These are phyloP conservation scores for Ophiocordyceps australis DNA, from an alignment of 2,329 filamentous ascomycete species.

Conservation along the genomic window DNA sequence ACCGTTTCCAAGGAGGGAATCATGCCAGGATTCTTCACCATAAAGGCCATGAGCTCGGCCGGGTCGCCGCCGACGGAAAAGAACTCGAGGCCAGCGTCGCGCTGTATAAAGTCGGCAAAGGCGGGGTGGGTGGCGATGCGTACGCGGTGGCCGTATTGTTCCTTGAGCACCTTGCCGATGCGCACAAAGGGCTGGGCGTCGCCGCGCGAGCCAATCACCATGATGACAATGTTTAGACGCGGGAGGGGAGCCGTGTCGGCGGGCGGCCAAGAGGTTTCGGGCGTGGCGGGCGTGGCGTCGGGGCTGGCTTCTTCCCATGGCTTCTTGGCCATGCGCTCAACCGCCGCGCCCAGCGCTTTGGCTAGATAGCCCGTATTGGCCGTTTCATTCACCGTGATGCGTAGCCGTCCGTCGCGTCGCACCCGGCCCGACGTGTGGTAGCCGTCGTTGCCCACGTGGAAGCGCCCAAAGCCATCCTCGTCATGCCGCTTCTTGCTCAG, in stretches of 20 bases:
- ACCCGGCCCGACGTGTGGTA: slow-evolving; percentile 47
- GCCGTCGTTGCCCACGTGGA: slow-evolving; percentile 29
- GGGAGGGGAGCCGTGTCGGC: slow-evolving; percentile 15
- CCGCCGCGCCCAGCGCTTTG: slow-evolving; percentile 50
- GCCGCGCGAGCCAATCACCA: slow-evolving; percentile 66
- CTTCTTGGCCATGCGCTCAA: slow-evolving; percentile 27
- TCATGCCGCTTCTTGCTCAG: too few relatives aligned
- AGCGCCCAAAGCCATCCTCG: not conserved
- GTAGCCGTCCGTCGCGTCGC: slow-evolving; percentile 50
- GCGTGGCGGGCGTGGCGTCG: too few relatives aligned
- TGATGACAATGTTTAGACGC: slow-evolving; percentile 59
- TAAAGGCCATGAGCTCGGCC: slow-evolving; percentile 69
- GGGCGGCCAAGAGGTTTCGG: slow-evolving; percentile 6
- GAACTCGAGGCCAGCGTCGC: slow-evolving; percentile 58
- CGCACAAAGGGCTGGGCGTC: slow-evolving; percentile 69
- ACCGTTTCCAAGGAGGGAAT: slow-evolving; percentile 59
- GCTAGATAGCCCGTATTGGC: slow-evolving; percentile 53
- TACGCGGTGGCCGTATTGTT: slow-evolving; percentile 56
- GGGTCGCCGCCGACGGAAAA: slow-evolving; percentile 68
- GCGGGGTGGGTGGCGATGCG: slow-evolving; percentile 63
- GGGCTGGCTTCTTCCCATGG: too few relatives aligned
- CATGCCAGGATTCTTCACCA: slow-evolving; percentile 71
- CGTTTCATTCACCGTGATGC: slow-evolving; percentile 55
- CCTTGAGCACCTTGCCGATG: slow-evolving; percentile 53
- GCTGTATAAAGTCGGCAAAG: slow-evolving; percentile 58